These are phyloP conservation scores for Dryadomyces sulphureus DNA, from an alignment of 2,329 filamentous ascomycete genomes.

Conservation along the genomic window DNA sequence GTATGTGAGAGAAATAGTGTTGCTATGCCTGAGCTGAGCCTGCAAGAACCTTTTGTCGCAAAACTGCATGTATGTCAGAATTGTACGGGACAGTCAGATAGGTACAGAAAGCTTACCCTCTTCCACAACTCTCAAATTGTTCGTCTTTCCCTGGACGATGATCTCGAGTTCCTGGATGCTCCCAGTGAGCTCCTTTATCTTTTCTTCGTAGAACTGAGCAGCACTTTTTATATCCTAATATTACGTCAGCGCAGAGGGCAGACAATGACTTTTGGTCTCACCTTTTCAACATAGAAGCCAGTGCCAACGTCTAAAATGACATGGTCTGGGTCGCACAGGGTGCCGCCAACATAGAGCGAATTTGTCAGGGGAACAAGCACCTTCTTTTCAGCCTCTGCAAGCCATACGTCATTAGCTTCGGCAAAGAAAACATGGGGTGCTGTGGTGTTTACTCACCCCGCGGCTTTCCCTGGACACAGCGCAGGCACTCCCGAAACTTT, in stretches of 20 bases:
- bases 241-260: background rate
- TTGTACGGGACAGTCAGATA: background rate
- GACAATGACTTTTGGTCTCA: conserved; percentile 17
- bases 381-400: conserved; percentile 22
- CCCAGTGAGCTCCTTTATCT: conserved; percentile 34
- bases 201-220: conserved; percentile 40
- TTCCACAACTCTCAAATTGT: conserved; percentile 74
- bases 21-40: conserved; percentile 3
- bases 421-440: background rate
- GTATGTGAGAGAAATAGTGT: background rate
- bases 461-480: conserved; percentile 44
- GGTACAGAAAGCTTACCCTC: conserved; percentile 42
- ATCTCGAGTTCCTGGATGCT: conserved; percentile 42
- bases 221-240: conserved; percentile 36
- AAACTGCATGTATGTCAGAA: conserved; percentile 15
- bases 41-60: conserved; percentile 22
- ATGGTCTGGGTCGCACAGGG: conserved; percentile 55
- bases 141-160: conserved; percentile 56
- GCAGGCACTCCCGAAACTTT: conserved; percentile 83
- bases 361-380: conserved; percentile 91
- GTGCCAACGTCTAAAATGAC: conserved; percentile 90
- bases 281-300: conserved; percentile 91
- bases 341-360: conserved; percentile 84
- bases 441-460: conserved; percentile 2
- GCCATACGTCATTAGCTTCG: background rate